These are phyloP conservation scores for Solanum infundibuliforme DNA, from an alignment of 257 asterid genomes.

Conservation along the genomic window DNA sequence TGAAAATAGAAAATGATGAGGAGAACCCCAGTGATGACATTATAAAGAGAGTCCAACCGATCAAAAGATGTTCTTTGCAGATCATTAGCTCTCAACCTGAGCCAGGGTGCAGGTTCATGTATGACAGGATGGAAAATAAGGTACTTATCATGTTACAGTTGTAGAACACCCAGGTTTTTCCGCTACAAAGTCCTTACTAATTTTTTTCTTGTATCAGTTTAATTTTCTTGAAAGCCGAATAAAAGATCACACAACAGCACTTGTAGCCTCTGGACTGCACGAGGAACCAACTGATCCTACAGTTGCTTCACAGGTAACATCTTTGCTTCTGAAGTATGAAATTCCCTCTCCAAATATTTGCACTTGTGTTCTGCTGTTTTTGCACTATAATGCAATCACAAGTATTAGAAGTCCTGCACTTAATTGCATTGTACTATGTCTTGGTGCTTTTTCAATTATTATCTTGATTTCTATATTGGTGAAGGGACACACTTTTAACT, in stretches of 20 bases:
- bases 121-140: slow-evolving; percentile 91
- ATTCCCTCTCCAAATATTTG: not conserved
- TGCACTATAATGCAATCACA: not conserved
- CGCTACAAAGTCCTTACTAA: slow-evolving; percentile 6
- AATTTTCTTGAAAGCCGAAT: slow-evolving; percentile 73
- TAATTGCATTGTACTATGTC: not conserved
- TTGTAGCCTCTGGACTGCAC: slow-evolving; percentile 49
- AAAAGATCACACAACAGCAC: slow-evolving; percentile 29
- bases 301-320: slow-evolving; percentile 80
- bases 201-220: slow-evolving; percentile 33
- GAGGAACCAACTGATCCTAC: slow-evolving; percentile 89
- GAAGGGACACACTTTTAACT: not conserved
- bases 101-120: slow-evolving; percentile 92
- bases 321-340: not conserved
- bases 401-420: not conserved
- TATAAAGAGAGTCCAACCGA: slow-evolving; percentile 69
- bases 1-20: slow-evolving; percentile 32
- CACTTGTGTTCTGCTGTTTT: not conserved
- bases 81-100: slow-evolving; percentile 43
- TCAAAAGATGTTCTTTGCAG: slow-evolving; percentile 47
- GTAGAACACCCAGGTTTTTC: slow-evolving; percentile 1
- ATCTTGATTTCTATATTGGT: not conserved
- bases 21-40: slow-evolving; percentile 59
- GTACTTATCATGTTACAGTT: slow-evolving; percentile 22
- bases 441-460: not conserved